Base-by-base conservation (phyloP, 139 green algal species). In the Tetraselmis striata region DNA sequence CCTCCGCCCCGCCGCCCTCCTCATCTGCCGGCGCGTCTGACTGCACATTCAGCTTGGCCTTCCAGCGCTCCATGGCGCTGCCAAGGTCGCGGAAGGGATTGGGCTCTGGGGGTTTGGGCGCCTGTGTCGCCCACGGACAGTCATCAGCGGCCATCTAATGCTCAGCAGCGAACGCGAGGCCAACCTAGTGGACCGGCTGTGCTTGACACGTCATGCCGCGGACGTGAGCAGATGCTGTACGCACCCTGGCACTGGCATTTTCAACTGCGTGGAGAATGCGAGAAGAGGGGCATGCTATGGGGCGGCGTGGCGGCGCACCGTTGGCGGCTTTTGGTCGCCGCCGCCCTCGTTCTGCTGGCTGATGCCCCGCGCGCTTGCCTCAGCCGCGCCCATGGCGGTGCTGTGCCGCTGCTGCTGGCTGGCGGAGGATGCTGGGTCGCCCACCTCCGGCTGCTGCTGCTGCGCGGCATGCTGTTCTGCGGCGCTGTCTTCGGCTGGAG, bases 51-150 rank as follows among this genome's bases (percentile, higher is more conserved):
- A 97, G 84, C 23, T 93, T 82, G 1, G 87, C 88, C 1, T 88
- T 80, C 94, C 94, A 98, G 0, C 88, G 81, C 89, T 97, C 91
- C 86, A 96, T 29, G 22, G 93, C 94, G 81, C 91, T 87, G 5
- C 93, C 92, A 22, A 94, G 79, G 82, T 77, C 84, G 28, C 92
- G 87, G 32, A 94, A 90, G 26, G 94, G 94, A 85, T 97, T 97
- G 59, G 91, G 83, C 30, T 92, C 83, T 26, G 81, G 28, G 45
- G 45, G 45, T 18, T 67, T 67, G 11, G 45, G 45, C 45, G 45
- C 45, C 45, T 67, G 45, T 18, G 45, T 25, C 45, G 18, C 45
- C 5, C 45, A 67, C n/a, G n/a, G n/a, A n/a, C n/a, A n/a, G n/a
- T n/a, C n/a, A n/a, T n/a, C n/a, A n/a, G n/a, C n/a, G n/a, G n/a